Conservation (phyloP, 1,284 basidiomycete genomes). For the Trichosporon sp. region DNA sequence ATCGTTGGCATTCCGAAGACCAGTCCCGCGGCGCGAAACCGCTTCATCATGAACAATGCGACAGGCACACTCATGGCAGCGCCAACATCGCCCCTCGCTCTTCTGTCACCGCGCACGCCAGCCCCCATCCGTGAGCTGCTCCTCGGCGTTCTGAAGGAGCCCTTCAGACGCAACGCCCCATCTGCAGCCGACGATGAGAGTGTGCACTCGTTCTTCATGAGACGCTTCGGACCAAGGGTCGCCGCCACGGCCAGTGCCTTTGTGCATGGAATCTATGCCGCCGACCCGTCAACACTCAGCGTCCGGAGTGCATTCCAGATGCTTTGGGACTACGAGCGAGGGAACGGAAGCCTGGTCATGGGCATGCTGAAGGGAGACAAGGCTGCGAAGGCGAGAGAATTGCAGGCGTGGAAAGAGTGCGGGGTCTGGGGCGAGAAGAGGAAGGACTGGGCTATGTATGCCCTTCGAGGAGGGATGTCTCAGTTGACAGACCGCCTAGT, state of each 20-base stretch:
- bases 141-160: constrained; percentile 57
- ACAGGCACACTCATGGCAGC: constrained; percentile 2
- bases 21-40: constrained; percentile 42
- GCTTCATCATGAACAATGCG: constrained; percentile 33
- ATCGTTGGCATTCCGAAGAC: constrained; percentile 37
- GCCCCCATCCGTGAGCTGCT: constrained; percentile 46
- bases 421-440: constrained; percentile 27
- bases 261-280: constrained; percentile 88
- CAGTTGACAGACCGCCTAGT: constrained; percentile 61
- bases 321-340: constrained; percentile 63
- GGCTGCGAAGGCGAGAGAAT: constrained; percentile 8
- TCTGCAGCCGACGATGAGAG: constrained; percentile 62
- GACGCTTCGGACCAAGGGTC: constrained; percentile 67
- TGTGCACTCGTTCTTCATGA: constrained; percentile 68
- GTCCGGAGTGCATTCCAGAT: constrained; percentile 69
- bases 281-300: constrained; percentile 70
- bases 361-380: constrained; percentile 52
- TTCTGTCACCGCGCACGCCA: not conserved
- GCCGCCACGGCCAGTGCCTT: constrained; percentile 77
- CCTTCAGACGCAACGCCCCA: constrained; percentile 52
- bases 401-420: constrained; percentile 15
- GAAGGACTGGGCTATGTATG: constrained; percentile 40
- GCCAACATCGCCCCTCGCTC: constrained; percentile 2
- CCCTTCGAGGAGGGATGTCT: constrained; percentile 60
- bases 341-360: constrained; percentile 62